Base-by-base conservation (phyloP, 2,329 filamentous ascomycete genomes). In the Epichloe aotearoae region DNA sequence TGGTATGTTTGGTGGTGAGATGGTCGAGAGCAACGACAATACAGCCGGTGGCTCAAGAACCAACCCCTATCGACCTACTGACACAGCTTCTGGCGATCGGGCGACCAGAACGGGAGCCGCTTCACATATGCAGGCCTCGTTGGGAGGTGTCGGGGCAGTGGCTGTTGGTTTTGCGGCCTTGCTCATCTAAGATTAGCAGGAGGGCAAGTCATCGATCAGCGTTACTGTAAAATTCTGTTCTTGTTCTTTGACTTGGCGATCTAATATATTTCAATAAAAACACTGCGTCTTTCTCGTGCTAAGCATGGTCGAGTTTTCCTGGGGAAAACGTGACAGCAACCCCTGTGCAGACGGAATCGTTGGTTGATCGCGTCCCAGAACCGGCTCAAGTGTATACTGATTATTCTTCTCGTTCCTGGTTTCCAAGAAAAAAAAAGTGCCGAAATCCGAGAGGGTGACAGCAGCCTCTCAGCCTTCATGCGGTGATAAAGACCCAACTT, bases 1-100 rank as follows among this genome's bases (percentile, higher is more conserved):
- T 8, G 40, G 42, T 1, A 30, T 17, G 1, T 57, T 53, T 26
- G 57, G 58, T 3, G 58, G 58, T 38, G 52, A 17, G n/a, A 41
- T 54, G 23, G 36, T 51, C 26, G 26, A 43, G 17, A 15, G 6
- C 37, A 38, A 20, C 17, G n/a, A 38, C 15, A 39, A 33, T 37
- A 40, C 45, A 37, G 34, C 26, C 14, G 33, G 38, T 20, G 37
- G 42, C 30, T 34, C 47, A n/a, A 19, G 40, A 8, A 47, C 50
- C 15, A 45, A 3, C 10, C 10, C 41, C 6, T 20, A 14, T 19
- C 43, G 17, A 17, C 5, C 34, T 19, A 41, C 49, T 5, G 38
- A 33, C 42, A 47, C 33, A 17, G 17, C 43, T 23, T 47, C 51
- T 14, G 38, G 30, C 33, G 19, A 43, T 8, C 30, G 40, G 17